Evolutionary conservation across 148 eudicot species (phyloP).

Genomic region (Oxyria digyna): DNA sequence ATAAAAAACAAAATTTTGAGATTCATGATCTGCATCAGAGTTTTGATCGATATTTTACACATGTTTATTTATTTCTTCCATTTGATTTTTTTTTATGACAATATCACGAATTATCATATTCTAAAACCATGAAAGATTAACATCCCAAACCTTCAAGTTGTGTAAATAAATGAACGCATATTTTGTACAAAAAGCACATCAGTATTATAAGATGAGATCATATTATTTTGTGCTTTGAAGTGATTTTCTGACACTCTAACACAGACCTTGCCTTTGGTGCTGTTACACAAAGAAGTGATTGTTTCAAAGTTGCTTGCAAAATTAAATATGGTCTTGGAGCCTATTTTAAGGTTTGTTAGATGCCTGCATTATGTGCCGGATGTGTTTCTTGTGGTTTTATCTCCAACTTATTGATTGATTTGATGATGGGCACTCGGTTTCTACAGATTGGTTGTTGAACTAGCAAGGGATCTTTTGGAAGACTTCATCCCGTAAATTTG

Average conservation of each 20-base stretch:
- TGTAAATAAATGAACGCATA: no score
- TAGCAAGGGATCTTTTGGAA: conserved; percentile 78
- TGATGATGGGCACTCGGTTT: conserved; percentile 10
- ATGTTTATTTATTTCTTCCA: no score
- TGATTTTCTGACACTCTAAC: conserved; percentile 73
- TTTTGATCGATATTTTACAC: no score
- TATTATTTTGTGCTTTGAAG: no score
- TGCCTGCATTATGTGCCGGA: background rate
- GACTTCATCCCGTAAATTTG: conserved; percentile 80
- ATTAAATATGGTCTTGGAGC: conserved; percentile 61
- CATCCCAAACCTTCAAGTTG: no score
- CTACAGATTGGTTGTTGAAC: conserved; percentile 68
- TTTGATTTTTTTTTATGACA: no score
- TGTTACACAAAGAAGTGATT: conserved; percentile 68
- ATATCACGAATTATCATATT: no score
- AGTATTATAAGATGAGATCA: no score
- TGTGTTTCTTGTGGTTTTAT: background rate
- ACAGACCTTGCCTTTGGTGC: conserved; percentile 70
- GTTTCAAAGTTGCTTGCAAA: conserved; percentile 49
- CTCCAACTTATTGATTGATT: background rate
- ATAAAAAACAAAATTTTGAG: no score
- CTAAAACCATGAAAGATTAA: no score
- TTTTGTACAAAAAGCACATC: no score
- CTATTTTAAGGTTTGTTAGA: conserved; percentile 53
- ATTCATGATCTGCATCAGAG: no score